A percentile compares a stretch with the other conserved stretches of the same genome.
Evolutionary conservation across 352 stramenopile genomes (phyloP).

Genomic region (Phytophthora hybrid): DNA sequence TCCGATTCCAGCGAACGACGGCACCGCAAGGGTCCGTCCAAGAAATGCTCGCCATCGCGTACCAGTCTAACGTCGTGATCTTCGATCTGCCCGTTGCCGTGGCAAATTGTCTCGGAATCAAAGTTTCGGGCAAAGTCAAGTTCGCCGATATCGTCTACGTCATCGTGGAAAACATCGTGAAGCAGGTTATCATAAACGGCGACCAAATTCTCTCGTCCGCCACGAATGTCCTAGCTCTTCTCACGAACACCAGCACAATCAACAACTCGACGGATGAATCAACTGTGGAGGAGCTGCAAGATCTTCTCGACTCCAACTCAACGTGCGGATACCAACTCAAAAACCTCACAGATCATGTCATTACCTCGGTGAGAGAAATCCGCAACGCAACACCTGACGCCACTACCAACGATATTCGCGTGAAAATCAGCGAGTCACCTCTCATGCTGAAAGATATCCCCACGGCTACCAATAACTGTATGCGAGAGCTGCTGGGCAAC

Average conservation of each 20-base stretch:
- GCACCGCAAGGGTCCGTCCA: slow-evolving; percentile 28
- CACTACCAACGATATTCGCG: slow-evolving; percentile 34
- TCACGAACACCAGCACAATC: slow-evolving; percentile 26
- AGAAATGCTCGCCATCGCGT: slow-evolving; percentile 38
- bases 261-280: slow-evolving; percentile 21
- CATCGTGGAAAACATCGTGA: slow-evolving; percentile 37
- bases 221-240: slow-evolving; percentile 27
- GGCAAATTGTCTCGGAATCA: slow-evolving; percentile 32
- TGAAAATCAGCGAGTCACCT: slow-evolving; percentile 34
- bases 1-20: slow-evolving; percentile 27
- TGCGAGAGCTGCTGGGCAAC: slow-evolving; percentile 32
- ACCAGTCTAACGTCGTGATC: slow-evolving; percentile 39
- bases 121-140: slow-evolving; percentile 19
- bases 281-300: slow-evolving; percentile 34
- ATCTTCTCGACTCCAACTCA: slow-evolving; percentile 41
- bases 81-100: slow-evolving; percentile 38
- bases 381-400: slow-evolving; percentile 23
- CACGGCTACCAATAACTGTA: slow-evolving; percentile 43
- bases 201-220: slow-evolving; percentile 39
- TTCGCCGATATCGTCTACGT: slow-evolving; percentile 25
- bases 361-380: slow-evolving; percentile 25
- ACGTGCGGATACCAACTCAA: slow-evolving; percentile 45
- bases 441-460: slow-evolving; percentile 40
- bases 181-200: slow-evolving; percentile 35
- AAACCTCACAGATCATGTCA: slow-evolving; percentile 39